Base-by-base conservation (phyloP, 2,329 filamentous ascomycete species). In the Epichloe glyceriae region DNA sequence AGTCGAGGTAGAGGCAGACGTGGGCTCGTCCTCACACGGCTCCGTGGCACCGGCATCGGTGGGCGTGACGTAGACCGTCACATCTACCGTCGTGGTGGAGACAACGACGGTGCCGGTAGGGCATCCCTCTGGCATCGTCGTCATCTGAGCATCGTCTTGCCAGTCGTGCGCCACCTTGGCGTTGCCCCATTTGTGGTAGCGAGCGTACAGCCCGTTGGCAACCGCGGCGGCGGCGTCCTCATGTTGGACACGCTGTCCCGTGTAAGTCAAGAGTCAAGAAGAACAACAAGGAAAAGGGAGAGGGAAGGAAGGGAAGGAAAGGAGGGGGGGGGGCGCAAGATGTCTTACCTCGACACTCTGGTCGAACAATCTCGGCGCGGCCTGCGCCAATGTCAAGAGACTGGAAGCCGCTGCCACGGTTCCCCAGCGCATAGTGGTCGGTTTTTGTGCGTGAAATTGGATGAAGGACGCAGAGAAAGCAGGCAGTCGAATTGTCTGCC, bases 11-110 rank as follows among this genome's bases (percentile, higher is more conserved):
- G 19, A 22, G 2, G 5, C 26, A 12, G 19, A 22, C 1, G 12
- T 33, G 20, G n/a, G 5, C 6, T n/a, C 42, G 19, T 44, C 42
- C 42, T n/a, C 19, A 17, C 20, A 30, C 7, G 42, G 42, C 20
- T 44, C 35, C 19, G 33, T 26, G 22, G 1, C 1, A 22, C 26
- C 52, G 22, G 34, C 49, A 19, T 59, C 54, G 34, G 60, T 58
- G 33, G 61, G 59, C 11, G 65, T 67, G 15, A 67, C 55, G 39
- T 58, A 62, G 34, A 64, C 57, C 6, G 61, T 64, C 7, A 63
- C 56, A 26, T 68, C 66, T 7, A 67, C 49, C 3, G 63, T 68
- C 33, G 56, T 60, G 2, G 62, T 67, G 12, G 61, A 62, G 47
- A 63, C 53, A 12, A 63, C 50, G 4, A 64, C 49, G 8, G 56